Evolutionary conservation across 73 alveolate genomes (phyloP), one percentile per base, ranked within the genome.

Genomic region (Blepharisma japonicum): DNA sequence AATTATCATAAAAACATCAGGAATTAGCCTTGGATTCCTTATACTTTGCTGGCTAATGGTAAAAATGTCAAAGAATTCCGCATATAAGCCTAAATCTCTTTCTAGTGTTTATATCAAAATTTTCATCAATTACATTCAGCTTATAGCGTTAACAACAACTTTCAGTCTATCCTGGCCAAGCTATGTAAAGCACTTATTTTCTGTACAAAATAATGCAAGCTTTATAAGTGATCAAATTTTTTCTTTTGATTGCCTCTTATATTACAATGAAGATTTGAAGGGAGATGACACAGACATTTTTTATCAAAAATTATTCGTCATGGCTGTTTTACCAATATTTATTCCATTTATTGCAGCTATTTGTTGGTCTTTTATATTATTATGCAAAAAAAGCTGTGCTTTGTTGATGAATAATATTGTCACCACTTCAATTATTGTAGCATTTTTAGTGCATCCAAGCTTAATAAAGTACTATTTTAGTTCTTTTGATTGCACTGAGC

Each of bases 161-260:
- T 88, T 88, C 49, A 80, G 83, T 7, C 79, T 88, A 8, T 27
- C 80, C 18, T 88, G 95, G 95, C 91, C 95, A 38, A 71, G 55
- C 6, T 45, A 48, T 7, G 80, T 88, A 6, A 61, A 18, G 21
- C 32, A 79, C 9, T 51, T 88, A 45, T 88, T 88, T 67, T 77
- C 78, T 1, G 38, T 80, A 6, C 79, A 82, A 9, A 20, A 74
- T n/a, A 83, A 87, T 45, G 86, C 83, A 14, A 68, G 81, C 6
- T 67, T 72, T 7, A 83, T 85, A 21, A 23, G 80, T n/a, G 89
- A 83, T 6, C 48, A 70, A 53, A 20, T 88, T 27, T 82, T 88
- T n/a, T 84, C 91, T 18, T 67, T 84, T 68, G 95, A 88, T 55
- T 88, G 95, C 55, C 42, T 32, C 42, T 46, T 71, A 32, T 32